phyloP scores from a whole-genome alignment of 208 protist genomes.

The Crithidia bombi region DNA sequence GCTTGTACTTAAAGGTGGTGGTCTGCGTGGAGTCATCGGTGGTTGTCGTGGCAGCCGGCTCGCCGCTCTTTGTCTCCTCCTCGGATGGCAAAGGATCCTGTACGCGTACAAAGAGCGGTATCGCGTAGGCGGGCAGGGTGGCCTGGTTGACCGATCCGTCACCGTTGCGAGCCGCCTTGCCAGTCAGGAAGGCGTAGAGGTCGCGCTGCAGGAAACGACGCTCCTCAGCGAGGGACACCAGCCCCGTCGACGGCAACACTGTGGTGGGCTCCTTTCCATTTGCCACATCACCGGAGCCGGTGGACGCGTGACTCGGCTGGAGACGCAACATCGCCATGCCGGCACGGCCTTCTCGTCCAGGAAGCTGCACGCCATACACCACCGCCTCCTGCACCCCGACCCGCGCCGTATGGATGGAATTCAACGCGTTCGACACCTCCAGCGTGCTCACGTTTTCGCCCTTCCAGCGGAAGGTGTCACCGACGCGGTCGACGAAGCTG shows the following conservation, averaged over 20 bases:
- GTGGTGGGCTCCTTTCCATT: background rate
- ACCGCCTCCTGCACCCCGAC: slow-evolving; percentile 57
- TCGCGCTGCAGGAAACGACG: slow-evolving; percentile 51
- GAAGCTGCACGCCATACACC: slow-evolving; percentile 72
- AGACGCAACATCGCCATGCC: slow-evolving; percentile 70
- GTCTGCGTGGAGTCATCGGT: slow-evolving; percentile 28
- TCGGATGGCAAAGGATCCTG: slow-evolving; percentile 11
- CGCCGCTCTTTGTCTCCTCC: background rate
- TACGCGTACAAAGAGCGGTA: slow-evolving; percentile 59
- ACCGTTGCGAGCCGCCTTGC: slow-evolving; percentile 12
- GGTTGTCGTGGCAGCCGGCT: background rate
- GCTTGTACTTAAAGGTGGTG: slow-evolving; percentile 66
- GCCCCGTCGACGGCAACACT: background rate
- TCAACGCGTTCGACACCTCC: slow-evolving; percentile 65
- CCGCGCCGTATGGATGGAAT: slow-evolving; percentile 25
- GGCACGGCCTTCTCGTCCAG: slow-evolving; percentile 55
- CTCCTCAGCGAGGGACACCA: slow-evolving; percentile 38
- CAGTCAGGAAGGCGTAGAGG: slow-evolving; percentile 43
- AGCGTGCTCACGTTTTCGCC: slow-evolving; percentile 84
- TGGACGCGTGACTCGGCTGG: slow-evolving; percentile 7
- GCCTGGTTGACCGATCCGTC: slow-evolving; percentile 28
- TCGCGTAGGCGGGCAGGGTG: slow-evolving; percentile 46
- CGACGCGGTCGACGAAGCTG: slow-evolving; percentile 78
- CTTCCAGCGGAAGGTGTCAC: slow-evolving; percentile 86
- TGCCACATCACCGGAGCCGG: background rate